Evolutionary conservation across 768 basidiomycete species (phyloP).

Genomic region (Boletus subcaerulescens): DNA sequence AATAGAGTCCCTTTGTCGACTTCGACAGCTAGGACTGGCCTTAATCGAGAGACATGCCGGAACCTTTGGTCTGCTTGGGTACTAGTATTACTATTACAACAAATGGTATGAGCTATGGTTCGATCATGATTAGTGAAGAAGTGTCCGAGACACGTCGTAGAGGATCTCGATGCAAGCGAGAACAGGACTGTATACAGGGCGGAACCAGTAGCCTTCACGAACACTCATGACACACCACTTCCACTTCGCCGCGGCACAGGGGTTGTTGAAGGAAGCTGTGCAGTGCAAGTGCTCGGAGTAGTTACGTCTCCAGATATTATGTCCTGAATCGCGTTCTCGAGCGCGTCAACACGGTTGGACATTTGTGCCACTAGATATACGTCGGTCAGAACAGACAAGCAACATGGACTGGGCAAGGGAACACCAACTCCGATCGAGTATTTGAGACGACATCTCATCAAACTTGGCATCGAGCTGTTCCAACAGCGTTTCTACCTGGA

Average conservation of each 20-base stretch:
- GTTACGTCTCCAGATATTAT: slow-evolving; percentile 75
- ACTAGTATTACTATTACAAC: slow-evolving; percentile 21
- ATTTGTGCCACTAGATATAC: slow-evolving; percentile 76
- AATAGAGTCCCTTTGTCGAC: neutral
- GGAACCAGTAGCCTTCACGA: slow-evolving; percentile 10
- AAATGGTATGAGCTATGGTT: slow-evolving; percentile 7
- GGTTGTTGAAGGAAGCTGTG: slow-evolving; percentile 33
- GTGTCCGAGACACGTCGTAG: neutral
- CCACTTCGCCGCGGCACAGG: slow-evolving; percentile 44
- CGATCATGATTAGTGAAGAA: slow-evolving; percentile 18
- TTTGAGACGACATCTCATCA: slow-evolving; percentile 89
- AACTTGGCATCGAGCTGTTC: slow-evolving; percentile 89
- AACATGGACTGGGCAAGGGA: slow-evolving; percentile 2
- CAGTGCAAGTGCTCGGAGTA: slow-evolving; percentile 54
- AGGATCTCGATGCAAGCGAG: slow-evolving; percentile 15
- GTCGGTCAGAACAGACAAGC: slow-evolving; percentile 4
- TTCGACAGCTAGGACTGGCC: neutral
- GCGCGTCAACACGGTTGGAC: slow-evolving; percentile 85
- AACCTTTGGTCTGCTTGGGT: neutral
- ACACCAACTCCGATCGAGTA: slow-evolving; percentile 75
- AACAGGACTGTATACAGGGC: neutral
- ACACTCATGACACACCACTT: slow-evolving; percentile 28
- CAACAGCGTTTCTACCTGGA: slow-evolving; percentile 81
- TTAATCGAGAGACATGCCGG: neutral
- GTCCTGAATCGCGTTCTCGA: slow-evolving; percentile 89